A percentile compares a stretch with the other conserved stretches of the same genome.
phyloP scores from a whole-genome alignment of 2,329 filamentous ascomycete genomes.

The Stemphylium lycopersici region DNA sequence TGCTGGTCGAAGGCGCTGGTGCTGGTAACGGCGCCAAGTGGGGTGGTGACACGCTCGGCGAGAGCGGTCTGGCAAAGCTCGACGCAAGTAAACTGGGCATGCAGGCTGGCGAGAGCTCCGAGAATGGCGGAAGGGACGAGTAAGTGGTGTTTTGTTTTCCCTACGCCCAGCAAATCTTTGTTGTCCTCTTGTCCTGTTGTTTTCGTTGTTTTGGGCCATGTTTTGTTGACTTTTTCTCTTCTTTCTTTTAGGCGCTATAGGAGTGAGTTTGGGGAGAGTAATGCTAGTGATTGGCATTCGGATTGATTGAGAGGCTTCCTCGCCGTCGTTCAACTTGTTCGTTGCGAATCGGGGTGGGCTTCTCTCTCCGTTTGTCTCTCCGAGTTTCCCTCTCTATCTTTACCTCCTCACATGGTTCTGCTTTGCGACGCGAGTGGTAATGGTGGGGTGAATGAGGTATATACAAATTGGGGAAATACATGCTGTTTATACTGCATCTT shows the following conservation, averaged over 20 bases:
- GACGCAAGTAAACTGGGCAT: conserved; percentile 19
- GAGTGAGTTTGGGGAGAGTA: conserved; percentile 31
- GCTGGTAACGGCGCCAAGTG: conserved; percentile 16
- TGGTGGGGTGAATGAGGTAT: too few species aligned
- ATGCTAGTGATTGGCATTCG: conserved; percentile 31
- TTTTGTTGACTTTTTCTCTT: conserved; percentile 9
- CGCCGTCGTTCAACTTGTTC: too few species aligned
- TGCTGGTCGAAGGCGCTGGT: conserved; percentile 26
- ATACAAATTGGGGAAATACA: too few species aligned
- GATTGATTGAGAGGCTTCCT: conserved; percentile 11
- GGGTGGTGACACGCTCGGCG: conserved; percentile 41
- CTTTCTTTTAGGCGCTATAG: conserved; percentile 12
- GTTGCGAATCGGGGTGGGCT: too few species aligned
- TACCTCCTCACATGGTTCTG: too few species aligned
- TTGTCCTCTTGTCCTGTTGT: not conserved
- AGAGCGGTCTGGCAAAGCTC: conserved; percentile 33
- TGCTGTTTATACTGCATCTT: too few species aligned
- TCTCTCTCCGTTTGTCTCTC: too few species aligned
- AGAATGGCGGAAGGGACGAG: conserved; percentile 30
- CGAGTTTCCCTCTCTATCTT: too few species aligned
- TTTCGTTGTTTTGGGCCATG: not conserved
- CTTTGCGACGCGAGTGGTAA: too few species aligned
- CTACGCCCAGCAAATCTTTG: not conserved
- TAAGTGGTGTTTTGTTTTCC: conserved; percentile 16
- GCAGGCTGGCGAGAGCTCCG: conserved; percentile 29